Percentiles rank a stretch among this genome's conserved stretches.
Evolutionary conservation across 192 early-diverging fungal genomes (phyloP).

Genomic region (Chytriomyces sp.): DNA sequence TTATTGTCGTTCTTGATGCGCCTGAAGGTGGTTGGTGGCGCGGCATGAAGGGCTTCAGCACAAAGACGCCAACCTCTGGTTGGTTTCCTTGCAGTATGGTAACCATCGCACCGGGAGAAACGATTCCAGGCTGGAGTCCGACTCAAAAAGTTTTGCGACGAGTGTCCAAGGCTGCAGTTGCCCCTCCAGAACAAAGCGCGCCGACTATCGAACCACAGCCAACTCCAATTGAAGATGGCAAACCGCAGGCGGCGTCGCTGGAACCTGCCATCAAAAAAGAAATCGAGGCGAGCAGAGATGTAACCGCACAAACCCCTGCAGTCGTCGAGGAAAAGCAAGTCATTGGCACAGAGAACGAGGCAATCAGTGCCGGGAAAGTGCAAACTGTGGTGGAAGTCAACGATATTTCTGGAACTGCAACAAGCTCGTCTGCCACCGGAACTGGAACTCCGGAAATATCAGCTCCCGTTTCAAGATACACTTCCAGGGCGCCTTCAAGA

Average conservation of each 20-base stretch:
- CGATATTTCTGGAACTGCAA: no score
- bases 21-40: constrained; percentile 66
- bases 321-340: no score
- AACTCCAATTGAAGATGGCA: not conserved
- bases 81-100: constrained; percentile 61
- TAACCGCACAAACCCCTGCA: no score
- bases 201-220: not conserved
- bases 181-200: not conserved
- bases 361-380: no score
- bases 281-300: no score
- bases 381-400: no score
- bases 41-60: constrained; percentile 54
- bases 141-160: constrained; percentile 14
- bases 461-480: not conserved
- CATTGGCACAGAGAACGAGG: no score
- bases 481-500: not conserved
- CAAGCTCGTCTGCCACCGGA: no score
- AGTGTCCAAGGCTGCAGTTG: constrained; percentile 1
- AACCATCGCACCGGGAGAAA: constrained; percentile 36
- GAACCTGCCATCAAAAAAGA: no score
- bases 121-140: constrained; percentile 28
- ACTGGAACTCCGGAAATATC: no score
- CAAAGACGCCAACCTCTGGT: constrained; percentile 48
- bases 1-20: constrained; percentile 54
- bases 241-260: not conserved